A percentile compares a stretch with the other conserved stretches of the same genome.
Conservation (phyloP, 2,329 filamentous ascomycete genomes). For the Hypoxylon sp. region DNA sequence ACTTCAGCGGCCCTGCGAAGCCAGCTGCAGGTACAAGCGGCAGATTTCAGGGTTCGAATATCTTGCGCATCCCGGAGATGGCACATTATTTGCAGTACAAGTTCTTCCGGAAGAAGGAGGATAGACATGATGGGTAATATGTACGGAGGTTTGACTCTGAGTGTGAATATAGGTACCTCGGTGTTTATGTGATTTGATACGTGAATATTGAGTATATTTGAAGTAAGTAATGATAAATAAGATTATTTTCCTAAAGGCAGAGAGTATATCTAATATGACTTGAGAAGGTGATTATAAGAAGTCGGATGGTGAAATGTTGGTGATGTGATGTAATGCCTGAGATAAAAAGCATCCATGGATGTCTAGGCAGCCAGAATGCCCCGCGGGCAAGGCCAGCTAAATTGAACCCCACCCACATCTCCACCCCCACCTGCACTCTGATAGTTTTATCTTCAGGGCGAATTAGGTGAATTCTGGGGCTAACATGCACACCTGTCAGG, state of each 20-base stretch:
- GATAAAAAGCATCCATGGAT: neutral
- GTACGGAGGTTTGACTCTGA: neutral
- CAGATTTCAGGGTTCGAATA: conserved; percentile 20
- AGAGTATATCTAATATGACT: too few relatives aligned
- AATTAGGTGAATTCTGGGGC: too few relatives aligned
- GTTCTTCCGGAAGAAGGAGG: conserved; percentile 28
- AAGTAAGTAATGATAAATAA: neutral
- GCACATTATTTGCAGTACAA: conserved; percentile 35
- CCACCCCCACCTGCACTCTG: neutral
- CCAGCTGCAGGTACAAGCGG: conserved; percentile 26
- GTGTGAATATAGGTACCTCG: neutral
- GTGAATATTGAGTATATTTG: neutral
- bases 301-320: neutral
- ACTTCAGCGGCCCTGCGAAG: conserved; percentile 32
- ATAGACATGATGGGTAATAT: conserved; percentile 25
- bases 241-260: neutral
- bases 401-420: neutral
- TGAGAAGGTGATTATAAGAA: neutral
- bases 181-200: too few relatives aligned
- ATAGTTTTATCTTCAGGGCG: too few relatives aligned
- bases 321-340: neutral
- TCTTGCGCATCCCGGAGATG: conserved; percentile 29
- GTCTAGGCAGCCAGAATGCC: neutral
- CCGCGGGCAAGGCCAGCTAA: neutral
- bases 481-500: too few relatives aligned